Evolutionary conservation across 2,329 filamentous ascomycete genomes (phyloP).

Genomic region (Elsinoe ampelina): DNA sequence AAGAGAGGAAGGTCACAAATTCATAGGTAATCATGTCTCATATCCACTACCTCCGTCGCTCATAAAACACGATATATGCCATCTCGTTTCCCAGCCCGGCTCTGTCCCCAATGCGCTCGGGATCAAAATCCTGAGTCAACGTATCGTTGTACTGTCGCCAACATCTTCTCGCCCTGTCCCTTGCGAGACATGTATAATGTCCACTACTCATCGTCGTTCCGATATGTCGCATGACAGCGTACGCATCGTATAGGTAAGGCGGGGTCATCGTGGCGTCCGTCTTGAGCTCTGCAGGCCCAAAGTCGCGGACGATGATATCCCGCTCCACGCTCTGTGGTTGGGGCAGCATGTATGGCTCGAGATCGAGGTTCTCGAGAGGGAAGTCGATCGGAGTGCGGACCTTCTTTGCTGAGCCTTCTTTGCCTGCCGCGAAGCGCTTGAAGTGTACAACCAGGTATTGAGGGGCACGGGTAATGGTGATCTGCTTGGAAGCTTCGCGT

Average conservation of each 20-base stretch:
- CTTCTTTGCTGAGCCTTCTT: conserved; percentile 52
- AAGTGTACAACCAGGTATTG: conserved; percentile 70
- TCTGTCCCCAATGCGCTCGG: conserved; percentile 38
- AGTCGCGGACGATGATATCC: conserved; percentile 24
- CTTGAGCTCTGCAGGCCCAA: conserved; percentile 28
- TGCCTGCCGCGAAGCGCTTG: conserved; percentile 55
- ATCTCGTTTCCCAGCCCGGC: conserved; percentile 52
- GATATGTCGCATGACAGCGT: conserved; percentile 71
- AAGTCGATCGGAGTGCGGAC: conserved; percentile 65
- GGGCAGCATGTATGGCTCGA: conserved; percentile 51
- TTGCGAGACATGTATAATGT: conserved; percentile 65
- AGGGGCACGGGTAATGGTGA: conserved; percentile 68
- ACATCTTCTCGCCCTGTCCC: conserved; percentile 41
- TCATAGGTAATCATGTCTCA: background rate
- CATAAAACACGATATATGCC: conserved; percentile 58
- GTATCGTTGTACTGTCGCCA: conserved; percentile 57
- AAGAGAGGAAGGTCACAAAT: too few species aligned
- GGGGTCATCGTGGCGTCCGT: conserved; percentile 36
- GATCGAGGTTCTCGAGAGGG: conserved; percentile 60
- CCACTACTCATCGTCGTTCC: conserved; percentile 60
- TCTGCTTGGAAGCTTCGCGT: conserved; percentile 58
- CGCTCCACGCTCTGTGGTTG: conserved; percentile 30
- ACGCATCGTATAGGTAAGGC: conserved; percentile 73
- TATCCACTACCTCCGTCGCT: conserved; percentile 34
- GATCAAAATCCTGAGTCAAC: conserved; percentile 47